Conservation (phyloP, 768 basidiomycete genomes). For the Collybia mongolica region DNA sequence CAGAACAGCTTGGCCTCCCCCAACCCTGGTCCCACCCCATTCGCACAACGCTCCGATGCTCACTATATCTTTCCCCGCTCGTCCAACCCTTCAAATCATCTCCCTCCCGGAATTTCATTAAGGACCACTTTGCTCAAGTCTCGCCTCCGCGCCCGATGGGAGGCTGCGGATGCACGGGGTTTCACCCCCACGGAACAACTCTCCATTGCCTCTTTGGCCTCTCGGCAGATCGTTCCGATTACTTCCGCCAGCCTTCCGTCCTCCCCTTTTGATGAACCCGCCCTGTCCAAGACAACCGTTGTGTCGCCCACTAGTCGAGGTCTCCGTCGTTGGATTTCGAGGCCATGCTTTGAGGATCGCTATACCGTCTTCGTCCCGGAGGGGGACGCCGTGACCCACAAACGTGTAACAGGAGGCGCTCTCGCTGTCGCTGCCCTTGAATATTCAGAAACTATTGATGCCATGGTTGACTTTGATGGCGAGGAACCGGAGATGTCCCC, state of each 20-base stretch:
- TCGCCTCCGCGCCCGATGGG: conserved; percentile 46
- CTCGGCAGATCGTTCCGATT: conserved; percentile 24
- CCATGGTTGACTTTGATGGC: conserved; percentile 52
- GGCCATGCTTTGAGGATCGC: conserved; percentile 78
- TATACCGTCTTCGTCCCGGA: conserved; percentile 51
- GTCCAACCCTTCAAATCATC: conserved; percentile 36
- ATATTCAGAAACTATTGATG: conserved; percentile 65
- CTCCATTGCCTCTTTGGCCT: conserved; percentile 44
- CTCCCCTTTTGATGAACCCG: conserved; percentile 29
- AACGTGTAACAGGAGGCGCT: conserved; percentile 44
- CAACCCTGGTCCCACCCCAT: conserved; percentile 46
- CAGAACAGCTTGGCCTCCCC: conserved; percentile 43
- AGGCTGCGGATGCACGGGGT: conserved; percentile 20
- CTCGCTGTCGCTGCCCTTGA: conserved; percentile 72
- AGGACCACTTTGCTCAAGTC: conserved; percentile 48
- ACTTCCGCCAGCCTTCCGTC: conserved; percentile 21
- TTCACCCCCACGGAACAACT: conserved; percentile 39
- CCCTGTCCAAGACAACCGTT: conserved; percentile 27
- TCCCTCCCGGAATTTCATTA: conserved; percentile 38
- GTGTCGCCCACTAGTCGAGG: conserved; percentile 48
- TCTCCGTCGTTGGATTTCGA: conserved; percentile 65
- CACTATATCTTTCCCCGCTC: conserved; percentile 53
- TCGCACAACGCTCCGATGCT: conserved; percentile 35
- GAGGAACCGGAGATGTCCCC: conserved; percentile 10
- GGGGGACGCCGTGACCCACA: conserved; percentile 31